Percentiles rank a stretch among this genome's conserved stretches.
Evolutionary conservation across 2,329 filamentous ascomycete species (phyloP).

Genomic region (Penicillium sp.): DNA sequence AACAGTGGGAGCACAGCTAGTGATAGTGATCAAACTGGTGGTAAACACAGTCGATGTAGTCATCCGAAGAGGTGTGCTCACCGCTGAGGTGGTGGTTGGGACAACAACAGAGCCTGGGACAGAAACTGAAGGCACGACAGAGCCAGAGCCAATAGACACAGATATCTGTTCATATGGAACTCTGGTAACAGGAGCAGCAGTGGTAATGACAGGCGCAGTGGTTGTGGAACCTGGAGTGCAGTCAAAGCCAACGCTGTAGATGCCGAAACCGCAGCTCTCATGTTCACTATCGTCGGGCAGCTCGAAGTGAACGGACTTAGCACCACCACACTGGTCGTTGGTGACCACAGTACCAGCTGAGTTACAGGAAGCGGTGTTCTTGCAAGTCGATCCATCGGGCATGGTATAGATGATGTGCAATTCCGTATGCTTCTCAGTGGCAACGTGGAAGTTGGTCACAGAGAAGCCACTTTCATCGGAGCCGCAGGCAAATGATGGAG

Average conservation of each 20-base stretch:
- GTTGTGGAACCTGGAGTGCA: slow-evolving; percentile 25
- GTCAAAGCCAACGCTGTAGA: slow-evolving; percentile 32
- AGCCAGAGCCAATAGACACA: slow-evolving; percentile 25
- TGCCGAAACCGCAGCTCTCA: slow-evolving; percentile 67
- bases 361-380: slow-evolving; percentile 69
- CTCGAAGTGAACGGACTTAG: slow-evolving; percentile 72
- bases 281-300: slow-evolving; percentile 56
- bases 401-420: slow-evolving; percentile 86
- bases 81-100: slow-evolving; percentile 12
- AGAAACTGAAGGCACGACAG: slow-evolving; percentile 14
- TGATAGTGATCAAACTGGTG: slow-evolving; percentile 41
- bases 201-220: slow-evolving; percentile 1
- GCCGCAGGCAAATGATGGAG: slow-evolving; percentile 61
- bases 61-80: slow-evolving; percentile 22
- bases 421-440: slow-evolving; percentile 71
- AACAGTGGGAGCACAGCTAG: slow-evolving; percentile 41
- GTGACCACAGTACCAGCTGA: slow-evolving; percentile 66
- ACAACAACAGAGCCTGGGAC: not conserved
- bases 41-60: slow-evolving; percentile 42
- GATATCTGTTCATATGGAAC: slow-evolving; percentile 15
- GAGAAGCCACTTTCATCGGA: slow-evolving; percentile 65
- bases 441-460: slow-evolving; percentile 70
- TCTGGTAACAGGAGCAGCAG: slow-evolving; percentile 7
- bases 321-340: slow-evolving; percentile 92
- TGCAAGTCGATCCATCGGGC: slow-evolving; percentile 79